phyloP scores from a whole-genome alignment of 2,329 filamentous ascomycete species.

The Aspergillus quadrilineatus region DNA sequence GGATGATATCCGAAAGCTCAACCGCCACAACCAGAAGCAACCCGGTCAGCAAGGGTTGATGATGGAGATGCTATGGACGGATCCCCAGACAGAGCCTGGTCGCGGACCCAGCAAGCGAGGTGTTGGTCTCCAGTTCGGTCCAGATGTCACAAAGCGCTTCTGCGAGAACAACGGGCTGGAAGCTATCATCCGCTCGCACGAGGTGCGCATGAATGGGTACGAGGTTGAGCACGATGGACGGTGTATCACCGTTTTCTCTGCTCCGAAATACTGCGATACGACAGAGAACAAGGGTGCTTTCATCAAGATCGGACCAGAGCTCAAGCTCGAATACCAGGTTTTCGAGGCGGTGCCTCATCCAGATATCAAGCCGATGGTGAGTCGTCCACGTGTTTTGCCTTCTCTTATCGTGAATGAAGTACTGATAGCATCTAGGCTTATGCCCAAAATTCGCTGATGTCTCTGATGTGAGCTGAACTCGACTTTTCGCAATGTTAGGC shows the following conservation, averaged over 20 bases:
- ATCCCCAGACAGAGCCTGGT: conserved; percentile 82
- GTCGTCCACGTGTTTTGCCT: conserved; percentile 16
- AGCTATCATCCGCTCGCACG: conserved; percentile 93
- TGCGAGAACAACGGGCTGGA: conserved; percentile 94
- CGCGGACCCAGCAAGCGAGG: conserved; percentile 94
- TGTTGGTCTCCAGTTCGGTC: conserved; percentile 94
- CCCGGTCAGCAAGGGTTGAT: conserved; percentile 92
- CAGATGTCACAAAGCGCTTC: conserved; percentile 93
- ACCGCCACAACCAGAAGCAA: conserved; percentile 86
- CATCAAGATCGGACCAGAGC: conserved; percentile 91
- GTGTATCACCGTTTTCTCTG: conserved; percentile 98
- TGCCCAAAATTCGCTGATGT: conserved; percentile 78
- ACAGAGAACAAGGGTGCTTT: conserved; percentile 98
- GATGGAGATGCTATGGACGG: conserved; percentile 99
- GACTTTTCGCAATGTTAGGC: conserved; percentile 25
- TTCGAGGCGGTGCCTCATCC: conserved; percentile 98
- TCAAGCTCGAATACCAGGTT: conserved; percentile 87
- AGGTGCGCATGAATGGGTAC: conserved; percentile 99
- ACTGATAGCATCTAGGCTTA: conserved; percentile 64
- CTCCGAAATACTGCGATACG: conserved; percentile 94
- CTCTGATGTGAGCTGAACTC: conserved; percentile 62
- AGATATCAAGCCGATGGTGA: conserved; percentile 84
- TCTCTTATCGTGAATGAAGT: neutral
- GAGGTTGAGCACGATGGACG: conserved; percentile 94
- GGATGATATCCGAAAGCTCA: conserved; percentile 89